A percentile compares a stretch with the other conserved stretches of the same genome.
phyloP scores from a whole-genome alignment of 202 grass and related monocot species.

The Setaria viridis region DNA sequence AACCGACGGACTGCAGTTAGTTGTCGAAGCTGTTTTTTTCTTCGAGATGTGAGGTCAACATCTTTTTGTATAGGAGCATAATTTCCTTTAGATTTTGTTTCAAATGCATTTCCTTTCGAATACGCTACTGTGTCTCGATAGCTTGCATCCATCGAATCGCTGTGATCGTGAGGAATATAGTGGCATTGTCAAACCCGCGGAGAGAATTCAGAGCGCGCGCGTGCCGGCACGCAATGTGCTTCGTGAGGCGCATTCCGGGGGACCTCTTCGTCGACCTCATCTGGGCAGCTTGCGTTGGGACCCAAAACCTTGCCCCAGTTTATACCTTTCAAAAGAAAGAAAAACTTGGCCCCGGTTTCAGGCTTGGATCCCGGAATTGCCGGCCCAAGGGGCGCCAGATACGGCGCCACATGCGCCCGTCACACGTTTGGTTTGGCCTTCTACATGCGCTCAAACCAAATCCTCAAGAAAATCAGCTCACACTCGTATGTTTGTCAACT shows the following conservation, averaged over 20 bases:
- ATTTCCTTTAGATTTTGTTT: too few species aligned
- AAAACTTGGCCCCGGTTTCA: conserved; percentile 37
- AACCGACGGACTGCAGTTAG: too few species aligned
- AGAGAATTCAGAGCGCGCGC: neutral
- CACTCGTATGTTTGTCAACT: neutral
- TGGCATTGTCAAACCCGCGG: neutral
- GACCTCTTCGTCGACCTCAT: neutral
- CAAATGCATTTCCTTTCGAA: too few species aligned
- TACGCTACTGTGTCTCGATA: too few species aligned
- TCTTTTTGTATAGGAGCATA: too few species aligned
- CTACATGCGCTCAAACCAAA: neutral
- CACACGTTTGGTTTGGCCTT: neutral
- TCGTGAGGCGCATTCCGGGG: conserved; percentile 8
- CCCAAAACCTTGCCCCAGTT: conserved; percentile 17
- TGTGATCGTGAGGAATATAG: too few species aligned
- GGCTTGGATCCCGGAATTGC: conserved; percentile 22
- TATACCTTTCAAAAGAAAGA: neutral
- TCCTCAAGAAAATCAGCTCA: neutral
- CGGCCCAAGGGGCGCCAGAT: conserved; percentile 1
- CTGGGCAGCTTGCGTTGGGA: conserved; percentile 3
- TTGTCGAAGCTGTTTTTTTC: too few species aligned
- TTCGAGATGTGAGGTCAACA: too few species aligned
- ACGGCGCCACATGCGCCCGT: neutral
- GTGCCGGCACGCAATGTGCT: neutral
- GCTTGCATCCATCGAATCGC: too few species aligned